Percentiles rank a stretch among this genome's conserved stretches.
Conservation (phyloP, 441 rosid genomes). For the Eruca vesicaria region DNA sequence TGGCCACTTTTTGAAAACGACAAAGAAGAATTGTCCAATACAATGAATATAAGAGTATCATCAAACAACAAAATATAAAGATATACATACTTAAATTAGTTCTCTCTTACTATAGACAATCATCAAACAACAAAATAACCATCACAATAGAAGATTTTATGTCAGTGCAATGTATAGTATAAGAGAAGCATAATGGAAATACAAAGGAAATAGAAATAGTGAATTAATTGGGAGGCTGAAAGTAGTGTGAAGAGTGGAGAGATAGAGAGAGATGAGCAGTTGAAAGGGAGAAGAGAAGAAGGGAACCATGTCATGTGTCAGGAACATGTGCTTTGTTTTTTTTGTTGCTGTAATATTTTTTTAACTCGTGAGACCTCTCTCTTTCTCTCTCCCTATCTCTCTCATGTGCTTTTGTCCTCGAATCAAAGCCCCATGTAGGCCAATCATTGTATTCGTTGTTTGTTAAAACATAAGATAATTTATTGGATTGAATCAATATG, state of each 20-base stretch:
- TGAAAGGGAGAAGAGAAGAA: constrained; percentile 26
- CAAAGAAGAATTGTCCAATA: constrained; percentile 3
- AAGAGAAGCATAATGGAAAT: background rate
- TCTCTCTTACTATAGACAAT: constrained; percentile 2
- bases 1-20: no score
- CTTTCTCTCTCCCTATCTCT: no score
- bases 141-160: background rate
- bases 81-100: background rate
- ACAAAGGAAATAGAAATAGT: background rate
- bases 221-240: constrained; percentile 16
- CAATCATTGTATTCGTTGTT: constrained; percentile 30
- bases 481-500: background rate
- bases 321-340: constrained; percentile 68
- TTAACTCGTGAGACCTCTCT: constrained; percentile 26
- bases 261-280: constrained; percentile 24
- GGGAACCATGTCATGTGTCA: constrained; percentile 41
- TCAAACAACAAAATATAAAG: no score
- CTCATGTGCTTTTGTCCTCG: constrained; percentile 63
- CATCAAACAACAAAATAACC: constrained; percentile 10
- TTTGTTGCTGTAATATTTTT: background rate
- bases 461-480: background rate
- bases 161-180: constrained; percentile 8
- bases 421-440: constrained; percentile 72
- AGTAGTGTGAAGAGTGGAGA: constrained; percentile 32
- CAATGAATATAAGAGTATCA: no score